Evolutionary conservation across 1,284 basidiomycete species (phyloP), one percentile per base, ranked within the genome.

Genomic region (Bjerkandera adusta): DNA sequence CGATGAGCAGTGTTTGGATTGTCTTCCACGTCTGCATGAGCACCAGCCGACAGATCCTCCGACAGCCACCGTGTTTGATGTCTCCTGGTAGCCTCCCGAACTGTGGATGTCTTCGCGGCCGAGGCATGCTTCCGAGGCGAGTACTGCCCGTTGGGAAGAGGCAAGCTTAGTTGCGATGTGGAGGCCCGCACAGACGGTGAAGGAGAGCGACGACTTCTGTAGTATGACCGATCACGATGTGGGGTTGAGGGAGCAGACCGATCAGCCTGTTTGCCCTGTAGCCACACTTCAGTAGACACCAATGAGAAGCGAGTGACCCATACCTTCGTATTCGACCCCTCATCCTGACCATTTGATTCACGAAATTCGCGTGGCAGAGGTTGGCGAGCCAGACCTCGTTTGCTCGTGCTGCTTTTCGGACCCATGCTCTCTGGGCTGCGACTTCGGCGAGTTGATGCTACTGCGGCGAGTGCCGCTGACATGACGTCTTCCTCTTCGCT

Each of bases 321-420:
- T 29, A 36, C 33, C 46, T 33, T 15, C 21, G 34, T 38, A 38
- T 18, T 68, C 48, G 69, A 73, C 38, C 77, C 73, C 45, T 69
- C 57, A 51, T 63, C 62, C 52, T 60, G 58, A 27, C 65, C 61
- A 37, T 64, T 64, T 37, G 54, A 56, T 41, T 72, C 71, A 24
- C 72, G 68, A 59, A 85, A 87, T 57, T 87, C 84, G 33, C 67
- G 68, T 1, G 85, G 85, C 48, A 88, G 58, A 0, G 77, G 73
- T 38, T 76, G 75, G 36, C 79, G 67, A n/a, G 71, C 72, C 49
- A 63, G 72, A 52, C 75, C 71, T 35, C 68, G 69, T 42, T 52
- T 53, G 29, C 64, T 68, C n/a, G 53, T 59, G 40, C 58, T 62
- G 12, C 69, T 64, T 2, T 75, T 73, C 1, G 26, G 21, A 30